Percentiles rank a stretch among this genome's conserved stretches.
Conservation (phyloP, 352 stramenopile genomes). For the Elongisporangium anandrum region DNA sequence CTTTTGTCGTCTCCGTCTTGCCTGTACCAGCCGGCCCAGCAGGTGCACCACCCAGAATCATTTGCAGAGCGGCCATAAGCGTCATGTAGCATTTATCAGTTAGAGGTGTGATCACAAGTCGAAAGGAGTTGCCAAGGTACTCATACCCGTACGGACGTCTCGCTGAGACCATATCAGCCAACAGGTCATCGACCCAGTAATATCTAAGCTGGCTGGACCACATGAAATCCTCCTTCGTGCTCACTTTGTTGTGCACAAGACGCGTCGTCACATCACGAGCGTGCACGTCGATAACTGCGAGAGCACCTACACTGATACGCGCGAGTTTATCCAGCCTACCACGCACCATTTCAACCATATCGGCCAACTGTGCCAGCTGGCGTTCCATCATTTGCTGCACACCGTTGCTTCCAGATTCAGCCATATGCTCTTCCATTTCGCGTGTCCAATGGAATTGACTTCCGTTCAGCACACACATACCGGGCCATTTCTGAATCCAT, state of each 20-base stretch:
- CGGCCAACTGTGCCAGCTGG: conserved; percentile 86
- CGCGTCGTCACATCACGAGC: conserved; percentile 93
- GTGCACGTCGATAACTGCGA: conserved; percentile 96
- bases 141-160: conserved; percentile 93
- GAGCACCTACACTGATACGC: conserved; percentile 84
- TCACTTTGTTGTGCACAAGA: conserved; percentile 86
- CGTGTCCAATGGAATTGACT: conserved; percentile 94
- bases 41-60: conserved; percentile 92
- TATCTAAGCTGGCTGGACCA: conserved; percentile 89
- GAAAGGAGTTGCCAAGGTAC: conserved; percentile 95
- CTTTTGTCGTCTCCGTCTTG: conserved; percentile 96
- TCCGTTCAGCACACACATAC: conserved; percentile 89
- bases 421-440: conserved; percentile 87
- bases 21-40: conserved; percentile 91
- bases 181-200: conserved; percentile 92
- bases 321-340: conserved; percentile 86
- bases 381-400: conserved; percentile 76
- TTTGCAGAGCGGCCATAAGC: conserved; percentile 94
- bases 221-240: conserved; percentile 84
- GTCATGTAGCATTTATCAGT: conserved; percentile 97
- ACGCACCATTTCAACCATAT: conserved; percentile 92
- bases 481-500: conserved; percentile 93
- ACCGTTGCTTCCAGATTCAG: conserved; percentile 64
- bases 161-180: conserved; percentile 88
- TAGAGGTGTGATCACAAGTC: conserved; percentile 94